These are phyloP conservation scores for Epichloe elymi DNA, from an alignment of 2,329 filamentous ascomycete species.

Conservation along the genomic window DNA sequence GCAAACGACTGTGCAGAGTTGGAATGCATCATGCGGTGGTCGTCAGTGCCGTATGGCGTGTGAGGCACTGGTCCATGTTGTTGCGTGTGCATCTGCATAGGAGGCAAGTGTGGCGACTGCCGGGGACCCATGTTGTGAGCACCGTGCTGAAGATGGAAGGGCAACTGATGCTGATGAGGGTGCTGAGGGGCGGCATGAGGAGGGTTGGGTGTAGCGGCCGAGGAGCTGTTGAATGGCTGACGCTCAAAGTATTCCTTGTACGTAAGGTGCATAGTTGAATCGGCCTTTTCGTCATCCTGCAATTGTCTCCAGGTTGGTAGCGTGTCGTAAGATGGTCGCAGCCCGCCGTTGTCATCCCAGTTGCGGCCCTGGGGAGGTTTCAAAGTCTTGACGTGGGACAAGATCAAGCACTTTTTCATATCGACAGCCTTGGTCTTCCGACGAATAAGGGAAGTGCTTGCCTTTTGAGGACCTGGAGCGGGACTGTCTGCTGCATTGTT, in stretches of 20 bases:
- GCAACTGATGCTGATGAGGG: conserved; percentile 72
- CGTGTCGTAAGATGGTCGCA: conserved; percentile 75
- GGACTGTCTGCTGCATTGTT: conserved; percentile 31
- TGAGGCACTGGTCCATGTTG: conserved; percentile 56
- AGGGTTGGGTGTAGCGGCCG: conserved; percentile 56
- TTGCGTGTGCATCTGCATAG: conserved; percentile 63
- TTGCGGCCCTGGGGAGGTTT: conserved; percentile 41
- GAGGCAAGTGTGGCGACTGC: conserved; percentile 61
- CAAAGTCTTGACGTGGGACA: conserved; percentile 40
- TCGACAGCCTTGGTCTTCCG: conserved; percentile 63
- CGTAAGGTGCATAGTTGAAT: conserved; percentile 50
- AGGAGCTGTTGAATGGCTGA: conserved; percentile 38
- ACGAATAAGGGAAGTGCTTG: conserved; percentile 40
- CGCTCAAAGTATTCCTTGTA: conserved; percentile 73
- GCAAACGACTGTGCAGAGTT: conserved; percentile 75
- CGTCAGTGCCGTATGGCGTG: conserved; percentile 59
- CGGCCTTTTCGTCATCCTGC: conserved; percentile 55
- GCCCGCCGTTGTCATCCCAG: conserved; percentile 66
- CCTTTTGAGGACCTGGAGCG: conserved; percentile 8
- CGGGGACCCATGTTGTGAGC: conserved; percentile 54
- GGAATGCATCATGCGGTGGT: conserved; percentile 79
- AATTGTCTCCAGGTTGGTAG: conserved; percentile 70
- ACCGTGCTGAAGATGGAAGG: conserved; percentile 67
- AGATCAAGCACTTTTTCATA: conserved; percentile 51
- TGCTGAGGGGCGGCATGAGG: conserved; percentile 58